Conservation (phyloP, 2,329 filamentous ascomycete species). For the Zasmidium cellare region DNA sequence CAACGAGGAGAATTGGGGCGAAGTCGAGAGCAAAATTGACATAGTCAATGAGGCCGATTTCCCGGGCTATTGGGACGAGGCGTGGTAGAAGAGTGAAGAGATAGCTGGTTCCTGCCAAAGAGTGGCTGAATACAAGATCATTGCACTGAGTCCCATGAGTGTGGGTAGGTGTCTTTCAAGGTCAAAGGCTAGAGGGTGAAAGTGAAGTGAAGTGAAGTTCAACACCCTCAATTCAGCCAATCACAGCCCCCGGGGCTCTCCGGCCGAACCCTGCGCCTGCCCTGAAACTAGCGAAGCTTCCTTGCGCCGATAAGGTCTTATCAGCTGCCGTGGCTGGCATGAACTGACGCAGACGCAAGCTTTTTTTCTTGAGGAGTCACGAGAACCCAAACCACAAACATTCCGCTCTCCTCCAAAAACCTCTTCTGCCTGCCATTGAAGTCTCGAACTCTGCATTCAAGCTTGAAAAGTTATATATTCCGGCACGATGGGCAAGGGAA, state of each 20-base stretch:
- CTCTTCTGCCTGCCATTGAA: neutral
- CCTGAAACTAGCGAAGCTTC: neutral
- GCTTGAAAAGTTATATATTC: neutral
- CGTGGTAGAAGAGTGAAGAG: neutral
- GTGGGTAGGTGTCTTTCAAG: too few relatives aligned
- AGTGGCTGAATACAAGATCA: too few relatives aligned
- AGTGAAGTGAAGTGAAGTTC: too few relatives aligned
- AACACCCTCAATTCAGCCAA: neutral
- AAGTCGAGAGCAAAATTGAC: neutral
- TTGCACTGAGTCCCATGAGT: too few relatives aligned
- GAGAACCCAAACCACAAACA: neutral
- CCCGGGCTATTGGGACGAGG: neutral
- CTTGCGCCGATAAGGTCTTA: neutral
- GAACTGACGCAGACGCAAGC: neutral
- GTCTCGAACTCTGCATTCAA: neutral
- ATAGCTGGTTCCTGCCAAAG: too few relatives aligned
- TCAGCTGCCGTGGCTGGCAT: neutral
- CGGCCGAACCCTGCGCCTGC: neutral
- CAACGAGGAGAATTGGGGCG: too few relatives aligned
- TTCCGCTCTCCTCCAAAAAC: neutral
- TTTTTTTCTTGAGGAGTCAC: neutral
- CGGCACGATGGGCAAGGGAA: constrained; percentile 28
- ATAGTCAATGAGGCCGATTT: neutral
- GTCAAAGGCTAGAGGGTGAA: too few relatives aligned
- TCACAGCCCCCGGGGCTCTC: neutral